A percentile compares a stretch with the other conserved stretches of the same genome.
Evolutionary conservation across 2,329 filamentous ascomycete genomes (phyloP).

Genomic region (Drechslerella coelobrocha): DNA sequence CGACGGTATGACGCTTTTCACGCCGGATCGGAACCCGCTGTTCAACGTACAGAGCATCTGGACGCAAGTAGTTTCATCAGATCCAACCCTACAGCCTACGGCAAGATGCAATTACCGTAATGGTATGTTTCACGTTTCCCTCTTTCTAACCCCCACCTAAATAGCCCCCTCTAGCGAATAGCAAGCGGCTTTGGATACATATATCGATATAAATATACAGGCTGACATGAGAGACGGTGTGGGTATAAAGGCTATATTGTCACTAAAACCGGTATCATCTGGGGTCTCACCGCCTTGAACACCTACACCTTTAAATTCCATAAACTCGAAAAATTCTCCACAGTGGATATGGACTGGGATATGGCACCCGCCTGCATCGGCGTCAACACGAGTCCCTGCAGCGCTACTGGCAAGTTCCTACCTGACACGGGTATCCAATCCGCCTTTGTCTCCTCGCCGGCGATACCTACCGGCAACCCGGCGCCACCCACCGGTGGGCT

Average conservation of each 20-base stretch:
- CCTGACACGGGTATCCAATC: slow-evolving; percentile 21
- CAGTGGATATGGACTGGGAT: slow-evolving; percentile 24
- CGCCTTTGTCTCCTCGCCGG: slow-evolving; percentile 28
- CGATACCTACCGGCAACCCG: slow-evolving; percentile 11
- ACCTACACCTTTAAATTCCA: slow-evolving; percentile 29
- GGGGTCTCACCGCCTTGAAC: slow-evolving; percentile 17
- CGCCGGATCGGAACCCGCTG: slow-evolving; percentile 19
- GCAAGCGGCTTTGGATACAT: neutral
- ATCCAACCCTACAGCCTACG: neutral
- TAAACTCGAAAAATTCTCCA: slow-evolving; percentile 17
- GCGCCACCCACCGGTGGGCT: slow-evolving; percentile 9
- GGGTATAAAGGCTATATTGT: slow-evolving; percentile 22
- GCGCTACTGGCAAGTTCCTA: slow-evolving; percentile 20
- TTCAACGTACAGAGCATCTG: slow-evolving; percentile 22
- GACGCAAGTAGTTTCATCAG: neutral
- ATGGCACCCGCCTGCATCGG: slow-evolving; percentile 27
- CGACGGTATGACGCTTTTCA: slow-evolving; percentile 18
- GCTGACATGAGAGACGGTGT: neutral
- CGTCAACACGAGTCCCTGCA: slow-evolving; percentile 14
- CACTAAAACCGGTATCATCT: slow-evolving; percentile 25
- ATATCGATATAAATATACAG: neutral
- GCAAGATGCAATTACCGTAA: slow-evolving; percentile 20
- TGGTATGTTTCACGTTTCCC: slow-evolving; percentile 10
- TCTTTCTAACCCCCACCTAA: neutral
- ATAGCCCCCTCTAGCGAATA: too few species aligned